phyloP scores from a whole-genome alignment of 2,329 filamentous ascomycete species.

The Penicillium sp. region DNA sequence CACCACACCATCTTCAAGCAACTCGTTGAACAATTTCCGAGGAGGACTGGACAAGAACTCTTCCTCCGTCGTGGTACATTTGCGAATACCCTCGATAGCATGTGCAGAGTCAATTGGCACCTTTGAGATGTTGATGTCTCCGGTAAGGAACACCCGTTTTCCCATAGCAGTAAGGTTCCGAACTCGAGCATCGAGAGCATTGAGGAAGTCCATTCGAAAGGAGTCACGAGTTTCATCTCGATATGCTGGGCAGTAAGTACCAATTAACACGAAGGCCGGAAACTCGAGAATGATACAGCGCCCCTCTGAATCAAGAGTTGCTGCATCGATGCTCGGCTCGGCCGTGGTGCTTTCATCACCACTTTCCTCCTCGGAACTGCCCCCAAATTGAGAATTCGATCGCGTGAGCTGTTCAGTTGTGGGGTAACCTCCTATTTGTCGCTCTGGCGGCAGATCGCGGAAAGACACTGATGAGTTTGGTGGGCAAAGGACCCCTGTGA shows the following conservation, averaged over 20 bases:
- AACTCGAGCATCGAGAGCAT: conserved; percentile 78
- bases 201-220: conserved; percentile 80
- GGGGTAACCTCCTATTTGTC: conserved; percentile 90
- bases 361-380: conserved; percentile 5
- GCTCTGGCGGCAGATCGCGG: conserved; percentile 71
- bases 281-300: conserved; percentile 92
- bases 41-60: conserved; percentile 75
- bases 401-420: conserved; percentile 64
- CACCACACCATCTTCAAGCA: conserved; percentile 75
- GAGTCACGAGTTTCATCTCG: conserved; percentile 81
- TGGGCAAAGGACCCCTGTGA: conserved; percentile 77
- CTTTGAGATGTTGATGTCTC: conserved; percentile 82
- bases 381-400: background rate
- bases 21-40: conserved; percentile 80
- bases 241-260: conserved; percentile 89
- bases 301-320: conserved; percentile 83
- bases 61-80: conserved; percentile 68
- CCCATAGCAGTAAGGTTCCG: conserved; percentile 80
- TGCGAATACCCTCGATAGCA: conserved; percentile 71
- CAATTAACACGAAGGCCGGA: conserved; percentile 89
- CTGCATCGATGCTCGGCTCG: conserved; percentile 64
- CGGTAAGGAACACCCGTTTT: conserved; percentile 82
- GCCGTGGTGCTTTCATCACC: conserved; percentile 38
- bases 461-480: conserved; percentile 74
- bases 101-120: conserved; percentile 76